A percentile compares a stretch with the other conserved stretches of the same genome.
phyloP scores from a whole-genome alignment of 2,329 filamentous ascomycete genomes.

The Penicillium sp. region DNA sequence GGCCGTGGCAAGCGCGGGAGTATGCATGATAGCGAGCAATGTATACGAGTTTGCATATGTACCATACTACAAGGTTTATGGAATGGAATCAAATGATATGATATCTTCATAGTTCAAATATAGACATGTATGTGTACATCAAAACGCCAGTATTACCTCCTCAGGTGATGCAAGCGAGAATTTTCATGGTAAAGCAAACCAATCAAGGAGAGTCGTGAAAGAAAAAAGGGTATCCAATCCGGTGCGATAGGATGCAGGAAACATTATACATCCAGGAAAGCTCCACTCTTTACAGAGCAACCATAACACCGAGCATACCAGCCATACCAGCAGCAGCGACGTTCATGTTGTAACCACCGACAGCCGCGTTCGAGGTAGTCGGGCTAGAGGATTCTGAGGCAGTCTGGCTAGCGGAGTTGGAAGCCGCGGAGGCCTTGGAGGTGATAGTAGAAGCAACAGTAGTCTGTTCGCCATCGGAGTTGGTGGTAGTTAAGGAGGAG shows the following conservation, averaged over 20 bases:
- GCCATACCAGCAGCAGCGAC: slow-evolving; percentile 29
- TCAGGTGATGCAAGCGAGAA: neutral
- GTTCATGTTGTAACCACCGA: slow-evolving; percentile 26
- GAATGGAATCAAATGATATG: neutral
- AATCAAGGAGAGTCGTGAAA: slow-evolving; percentile 16
- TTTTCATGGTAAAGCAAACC: neutral
- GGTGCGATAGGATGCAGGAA: too few species aligned
- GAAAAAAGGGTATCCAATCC: neutral
- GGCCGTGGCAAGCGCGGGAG: too few species aligned
- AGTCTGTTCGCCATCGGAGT: slow-evolving; percentile 24
- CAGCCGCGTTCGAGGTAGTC: slow-evolving; percentile 21
- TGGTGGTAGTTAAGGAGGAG: slow-evolving; percentile 23
- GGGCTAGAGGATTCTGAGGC: slow-evolving; percentile 14
- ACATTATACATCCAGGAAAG: slow-evolving; percentile 3
- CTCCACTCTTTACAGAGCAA: slow-evolving; percentile 32
- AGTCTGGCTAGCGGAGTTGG: slow-evolving; percentile 6
- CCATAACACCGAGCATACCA: slow-evolving; percentile 36
- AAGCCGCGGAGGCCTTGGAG: slow-evolving; percentile 10
- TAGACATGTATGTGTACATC: slow-evolving; percentile 2
- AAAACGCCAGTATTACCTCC: slow-evolving; percentile 11
- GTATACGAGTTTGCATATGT: neutral
- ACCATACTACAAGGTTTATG: neutral
- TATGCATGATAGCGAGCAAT: neutral
- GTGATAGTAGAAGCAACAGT: slow-evolving; percentile 21
- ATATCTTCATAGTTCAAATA: neutral